phyloP scores from a whole-genome alignment of 2,329 filamentous ascomycete species.

The Didymella exigua region DNA sequence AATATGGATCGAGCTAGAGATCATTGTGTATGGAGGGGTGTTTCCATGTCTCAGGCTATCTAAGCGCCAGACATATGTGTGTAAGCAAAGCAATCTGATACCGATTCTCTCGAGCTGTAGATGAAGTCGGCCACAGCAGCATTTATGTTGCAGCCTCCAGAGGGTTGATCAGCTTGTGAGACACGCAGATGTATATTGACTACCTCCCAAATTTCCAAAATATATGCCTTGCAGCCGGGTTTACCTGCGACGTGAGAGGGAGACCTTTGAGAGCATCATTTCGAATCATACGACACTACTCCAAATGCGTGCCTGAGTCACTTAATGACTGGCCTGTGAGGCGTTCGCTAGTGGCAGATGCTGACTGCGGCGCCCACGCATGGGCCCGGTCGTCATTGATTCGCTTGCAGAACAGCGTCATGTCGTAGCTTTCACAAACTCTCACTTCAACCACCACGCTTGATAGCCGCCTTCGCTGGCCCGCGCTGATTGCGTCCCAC shows the following conservation, averaged over 20 bases:
- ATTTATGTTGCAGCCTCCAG: too few relatives aligned
- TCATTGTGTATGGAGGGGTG: neutral
- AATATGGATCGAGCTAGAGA: neutral
- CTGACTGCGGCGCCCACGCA: slow-evolving; percentile 6
- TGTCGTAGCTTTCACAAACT: slow-evolving; percentile 27
- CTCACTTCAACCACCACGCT: slow-evolving; percentile 17
- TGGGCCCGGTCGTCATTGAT: slow-evolving; percentile 25
- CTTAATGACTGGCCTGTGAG: slow-evolving; percentile 22
- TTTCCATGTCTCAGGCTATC: neutral
- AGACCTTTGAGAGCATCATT: slow-evolving; percentile 19
- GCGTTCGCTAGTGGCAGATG: slow-evolving; percentile 22
- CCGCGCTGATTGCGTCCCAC: slow-evolving; percentile 6
- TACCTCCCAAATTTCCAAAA: too few relatives aligned
- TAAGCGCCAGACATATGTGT: neutral
- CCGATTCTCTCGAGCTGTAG: too few relatives aligned
- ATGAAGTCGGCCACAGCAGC: too few relatives aligned
- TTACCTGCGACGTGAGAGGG: neutral
- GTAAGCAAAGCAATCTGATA: neutral
- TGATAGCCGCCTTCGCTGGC: slow-evolving; percentile 28
- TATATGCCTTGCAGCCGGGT: too few relatives aligned
- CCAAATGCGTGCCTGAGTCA: slow-evolving; percentile 30
- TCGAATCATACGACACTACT: slow-evolving; percentile 33
- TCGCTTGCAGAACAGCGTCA: slow-evolving; percentile 40
- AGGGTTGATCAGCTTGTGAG: too few relatives aligned
- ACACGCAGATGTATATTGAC: too few relatives aligned